These are phyloP conservation scores for Amniculicola lignicola DNA, from an alignment of 495 filamentous ascomycete species.

Conservation along the genomic window DNA sequence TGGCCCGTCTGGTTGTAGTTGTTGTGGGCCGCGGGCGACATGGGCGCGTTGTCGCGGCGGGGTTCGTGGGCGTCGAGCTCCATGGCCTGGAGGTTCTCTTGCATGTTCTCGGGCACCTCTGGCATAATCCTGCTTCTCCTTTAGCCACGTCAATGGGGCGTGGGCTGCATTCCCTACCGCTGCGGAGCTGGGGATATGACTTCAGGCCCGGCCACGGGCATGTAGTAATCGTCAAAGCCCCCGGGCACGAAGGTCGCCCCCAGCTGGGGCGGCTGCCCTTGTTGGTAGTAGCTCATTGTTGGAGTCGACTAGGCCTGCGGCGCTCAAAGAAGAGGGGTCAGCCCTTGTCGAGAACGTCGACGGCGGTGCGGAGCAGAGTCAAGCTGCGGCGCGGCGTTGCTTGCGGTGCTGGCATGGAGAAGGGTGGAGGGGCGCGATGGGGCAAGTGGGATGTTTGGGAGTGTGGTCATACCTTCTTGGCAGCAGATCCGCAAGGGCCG, in stretches of 20 bases:
- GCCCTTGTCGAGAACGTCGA: conserved; percentile 22
- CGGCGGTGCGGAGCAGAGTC: not conserved
- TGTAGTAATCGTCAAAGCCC: conserved; percentile 83
- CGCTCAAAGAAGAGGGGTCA: conserved; percentile 13
- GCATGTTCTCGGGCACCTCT: conserved; percentile 81
- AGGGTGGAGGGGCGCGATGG: not conserved
- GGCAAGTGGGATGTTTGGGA: no score
- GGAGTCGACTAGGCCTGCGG: not conserved
- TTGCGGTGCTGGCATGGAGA: conserved; percentile 8
- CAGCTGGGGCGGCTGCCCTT: conserved; percentile 42
- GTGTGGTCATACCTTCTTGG: conserved; percentile 18
- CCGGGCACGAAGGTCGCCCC: conserved; percentile 90
- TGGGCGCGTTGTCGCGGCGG: conserved; percentile 34
- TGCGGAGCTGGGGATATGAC: conserved; percentile 77
- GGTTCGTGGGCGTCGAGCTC: conserved; percentile 67
- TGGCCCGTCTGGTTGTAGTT: no score
- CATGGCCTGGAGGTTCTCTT: conserved; percentile 83
- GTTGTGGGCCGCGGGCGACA: conserved; percentile 26
- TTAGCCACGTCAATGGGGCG: conserved; percentile 25
- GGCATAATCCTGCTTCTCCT: conserved; percentile 60
- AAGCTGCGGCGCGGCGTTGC: not conserved
- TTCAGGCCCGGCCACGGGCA: conserved; percentile 59
- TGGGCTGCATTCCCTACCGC: no score
- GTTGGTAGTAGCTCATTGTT: conserved; percentile 37
- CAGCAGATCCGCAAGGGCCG: not conserved